Evolutionary conservation across 164 flowering plant genomes (phyloP), one percentile per base, ranked within the genome.

Genomic region (Aristolochia californica): DNA sequence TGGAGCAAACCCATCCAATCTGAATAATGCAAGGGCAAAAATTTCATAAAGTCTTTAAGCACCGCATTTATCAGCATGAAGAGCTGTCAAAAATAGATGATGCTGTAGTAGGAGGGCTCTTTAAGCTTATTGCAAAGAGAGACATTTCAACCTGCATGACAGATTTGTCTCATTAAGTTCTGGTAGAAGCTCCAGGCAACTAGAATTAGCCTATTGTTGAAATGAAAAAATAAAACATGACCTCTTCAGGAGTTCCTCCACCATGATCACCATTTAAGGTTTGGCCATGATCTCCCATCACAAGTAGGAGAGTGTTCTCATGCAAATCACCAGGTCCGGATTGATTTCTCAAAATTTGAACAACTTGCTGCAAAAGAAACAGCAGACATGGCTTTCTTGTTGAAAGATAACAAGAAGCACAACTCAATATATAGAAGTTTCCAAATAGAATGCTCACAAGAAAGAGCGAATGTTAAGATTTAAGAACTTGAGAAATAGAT

Each of bases 281-380:
- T 80, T 94, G 97, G 25, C 96, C 99, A 79, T 90, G 99, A 72
- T 94, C 99, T 59, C 99, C 99, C 97, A 94, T 84, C 59, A 90
- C 99, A 62, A 94, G 67, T 53, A 94, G 83, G 53, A 87, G 60
- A 20, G 97, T 87, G 65, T 83, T 83, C 70, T 94, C 95, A 73
- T 94, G 99, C 56, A 83, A 60, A 56, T 80, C 96, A 65, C 91
- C 96, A 14, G 85, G 83, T 47, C 83, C 87, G 48, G 96, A 87
- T 57, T 83, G 85, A 62, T 74, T 80, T 66, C 75, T 71, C 66
- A 94, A 71, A 60, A 70, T 76, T 52, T 80, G 85, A 45, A 80
- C 71, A 45, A 94, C 87, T 73, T 80, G 76, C 99, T 93, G 74
- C n/a, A 56, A 11, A 34, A 56, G 40, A 34, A 34, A 34, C 40